A percentile compares a stretch with the other conserved stretches of the same genome.
Evolutionary conservation across 2,329 filamentous ascomycete species (phyloP).

Genomic region (Fusarium sp.): DNA sequence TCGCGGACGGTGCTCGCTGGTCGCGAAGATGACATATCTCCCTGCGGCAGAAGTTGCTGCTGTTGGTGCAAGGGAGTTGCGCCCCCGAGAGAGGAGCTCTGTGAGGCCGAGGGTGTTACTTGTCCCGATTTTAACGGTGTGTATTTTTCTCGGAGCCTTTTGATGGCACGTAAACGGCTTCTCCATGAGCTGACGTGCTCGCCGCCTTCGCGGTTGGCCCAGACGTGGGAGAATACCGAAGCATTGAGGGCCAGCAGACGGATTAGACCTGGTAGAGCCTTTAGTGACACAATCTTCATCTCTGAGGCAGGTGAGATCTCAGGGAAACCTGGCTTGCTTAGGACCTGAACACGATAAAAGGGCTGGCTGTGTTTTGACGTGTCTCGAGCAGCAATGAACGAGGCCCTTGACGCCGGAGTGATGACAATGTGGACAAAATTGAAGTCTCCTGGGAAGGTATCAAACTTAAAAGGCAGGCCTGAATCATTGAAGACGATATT

Average conservation of each 20-base stretch:
- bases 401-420: constrained; percentile 83
- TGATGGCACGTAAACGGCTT: constrained; percentile 86
- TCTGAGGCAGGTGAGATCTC: constrained; percentile 91
- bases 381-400: constrained; percentile 76
- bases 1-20: constrained; percentile 68
- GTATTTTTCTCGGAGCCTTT: constrained; percentile 80
- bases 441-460: constrained; percentile 94
- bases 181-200: constrained; percentile 93
- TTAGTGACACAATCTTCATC: constrained; percentile 88
- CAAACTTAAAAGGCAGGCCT: constrained; percentile 86
- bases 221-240: constrained; percentile 93
- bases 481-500: constrained; percentile 99
- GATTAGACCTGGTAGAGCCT: constrained; percentile 86
- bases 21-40: constrained; percentile 51
- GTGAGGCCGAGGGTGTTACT: constrained; percentile 48
- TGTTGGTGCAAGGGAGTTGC: constrained; percentile 40
- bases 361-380: constrained; percentile 56
- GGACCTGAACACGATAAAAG: constrained; percentile 91
- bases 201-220: constrained; percentile 80
- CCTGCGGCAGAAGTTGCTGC: constrained; percentile 40
- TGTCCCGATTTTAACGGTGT: constrained; percentile 58
- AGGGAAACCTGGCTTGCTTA: constrained; percentile 90
- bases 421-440: constrained; percentile 98
- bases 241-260: constrained; percentile 92
- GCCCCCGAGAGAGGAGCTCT: constrained; percentile 50